phyloP scores from a whole-genome alignment of 2,329 filamentous ascomycete genomes.

The Cordyceps sp. region DNA sequence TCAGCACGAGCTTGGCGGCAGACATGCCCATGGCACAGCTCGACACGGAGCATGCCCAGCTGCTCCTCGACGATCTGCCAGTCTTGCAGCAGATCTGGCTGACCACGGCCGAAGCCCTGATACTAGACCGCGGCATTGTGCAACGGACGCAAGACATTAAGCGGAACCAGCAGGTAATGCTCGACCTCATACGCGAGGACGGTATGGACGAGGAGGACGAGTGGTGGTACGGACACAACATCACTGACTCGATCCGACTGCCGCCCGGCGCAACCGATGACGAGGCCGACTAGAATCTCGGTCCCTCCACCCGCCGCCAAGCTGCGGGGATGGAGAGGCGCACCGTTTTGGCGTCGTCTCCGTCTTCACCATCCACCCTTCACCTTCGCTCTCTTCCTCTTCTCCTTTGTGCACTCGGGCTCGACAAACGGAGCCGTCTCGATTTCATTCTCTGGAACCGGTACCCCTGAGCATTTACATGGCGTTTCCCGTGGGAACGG shows the following conservation, averaged over 20 bases:
- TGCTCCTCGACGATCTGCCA: constrained; percentile 37
- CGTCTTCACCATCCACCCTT: no score
- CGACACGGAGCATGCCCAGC: constrained; percentile 29
- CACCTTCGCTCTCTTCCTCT: not conserved
- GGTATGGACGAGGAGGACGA: constrained; percentile 42
- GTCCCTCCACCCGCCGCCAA: no score
- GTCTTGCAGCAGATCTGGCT: constrained; percentile 43
- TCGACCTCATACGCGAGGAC: constrained; percentile 48
- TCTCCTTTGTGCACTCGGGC: not conserved
- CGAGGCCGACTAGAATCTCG: constrained; percentile 25
- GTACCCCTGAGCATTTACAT: constrained; percentile 2
- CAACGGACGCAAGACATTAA: constrained; percentile 42
- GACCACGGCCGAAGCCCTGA: constrained; percentile 44
- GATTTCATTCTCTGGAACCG: not conserved
- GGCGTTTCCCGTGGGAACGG: not conserved
- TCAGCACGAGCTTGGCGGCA: constrained; percentile 39
- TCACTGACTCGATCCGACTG: constrained; percentile 37
- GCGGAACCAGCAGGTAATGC: constrained; percentile 43
- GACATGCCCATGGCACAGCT: constrained; percentile 47
- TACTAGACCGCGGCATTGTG: constrained; percentile 42
- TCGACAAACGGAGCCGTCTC: no score
- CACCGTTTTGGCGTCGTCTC: no score
- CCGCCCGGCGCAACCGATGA: constrained; percentile 34
- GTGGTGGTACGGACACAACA: constrained; percentile 41
- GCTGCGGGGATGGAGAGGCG: no score